Evolutionary conservation across 768 basidiomycete genomes (phyloP).

Genomic region (Mycena belliarum): DNA sequence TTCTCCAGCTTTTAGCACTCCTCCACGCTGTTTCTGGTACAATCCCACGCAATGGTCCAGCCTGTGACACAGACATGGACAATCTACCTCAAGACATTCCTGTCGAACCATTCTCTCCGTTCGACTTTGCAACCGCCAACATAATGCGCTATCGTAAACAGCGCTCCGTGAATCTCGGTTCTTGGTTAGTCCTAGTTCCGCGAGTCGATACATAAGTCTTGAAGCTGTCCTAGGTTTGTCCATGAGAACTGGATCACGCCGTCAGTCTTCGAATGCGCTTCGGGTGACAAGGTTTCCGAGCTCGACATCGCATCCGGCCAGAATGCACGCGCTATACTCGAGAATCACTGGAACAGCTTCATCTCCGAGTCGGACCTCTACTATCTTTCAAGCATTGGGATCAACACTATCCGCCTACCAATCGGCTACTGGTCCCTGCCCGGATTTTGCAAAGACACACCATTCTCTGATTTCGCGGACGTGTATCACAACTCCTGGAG

Average conservation of each 20-base stretch:
- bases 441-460: slow-evolving; percentile 60
- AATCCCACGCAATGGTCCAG: neutral
- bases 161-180: slow-evolving; percentile 56
- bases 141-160: slow-evolving; percentile 66
- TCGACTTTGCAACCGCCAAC: slow-evolving; percentile 47
- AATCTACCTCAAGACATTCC: neutral
- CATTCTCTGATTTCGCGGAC: slow-evolving; percentile 52
- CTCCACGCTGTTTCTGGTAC: neutral
- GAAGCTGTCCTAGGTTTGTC: slow-evolving; percentile 60
- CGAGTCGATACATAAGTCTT: neutral
- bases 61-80: slow-evolving; percentile 1
- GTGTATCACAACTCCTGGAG: slow-evolving; percentile 71
- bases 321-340: slow-evolving; percentile 56
- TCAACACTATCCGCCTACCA: slow-evolving; percentile 66
- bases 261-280: slow-evolving; percentile 60
- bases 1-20: neutral
- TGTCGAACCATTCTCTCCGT: slow-evolving; percentile 46
- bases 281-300: slow-evolving; percentile 53
- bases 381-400: slow-evolving; percentile 64
- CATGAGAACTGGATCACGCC: slow-evolving; percentile 78
- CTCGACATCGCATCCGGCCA: slow-evolving; percentile 69
- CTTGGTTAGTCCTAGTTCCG: neutral
- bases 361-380: slow-evolving; percentile 65
- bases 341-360: slow-evolving; percentile 79
- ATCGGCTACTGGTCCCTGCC: slow-evolving; percentile 65